phyloP scores from a whole-genome alignment of 345 rosid genomes.

The Laguncularia racemosa region DNA sequence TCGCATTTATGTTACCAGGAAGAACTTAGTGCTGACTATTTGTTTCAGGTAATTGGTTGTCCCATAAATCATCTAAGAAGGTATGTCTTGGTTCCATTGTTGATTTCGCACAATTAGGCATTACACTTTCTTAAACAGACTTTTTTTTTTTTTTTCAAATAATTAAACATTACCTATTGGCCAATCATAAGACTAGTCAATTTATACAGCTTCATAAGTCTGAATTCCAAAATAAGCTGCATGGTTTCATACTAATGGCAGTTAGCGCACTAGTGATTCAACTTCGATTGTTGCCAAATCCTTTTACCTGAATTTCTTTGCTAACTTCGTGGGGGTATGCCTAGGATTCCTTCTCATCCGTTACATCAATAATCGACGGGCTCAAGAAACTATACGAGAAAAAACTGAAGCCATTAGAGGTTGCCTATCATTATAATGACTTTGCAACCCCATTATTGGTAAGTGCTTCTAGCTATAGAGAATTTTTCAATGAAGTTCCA shows the following conservation, averaged over 20 bases:
- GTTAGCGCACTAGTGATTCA: too few species aligned
- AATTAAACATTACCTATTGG: too few species aligned
- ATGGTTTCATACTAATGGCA: too few species aligned
- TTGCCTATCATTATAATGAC: slow-evolving; percentile 76
- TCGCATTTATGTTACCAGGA: slow-evolving; percentile 31
- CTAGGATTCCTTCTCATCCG: slow-evolving; percentile 73
- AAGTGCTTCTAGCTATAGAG: slow-evolving; percentile 15
- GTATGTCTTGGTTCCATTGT: slow-evolving; percentile 20
- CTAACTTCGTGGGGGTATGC: slow-evolving; percentile 3
- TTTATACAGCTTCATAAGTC: too few species aligned
- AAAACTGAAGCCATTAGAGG: slow-evolving; percentile 90
- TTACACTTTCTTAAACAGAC: too few species aligned
- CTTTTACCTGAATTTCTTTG: neutral
- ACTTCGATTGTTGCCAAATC: too few species aligned
- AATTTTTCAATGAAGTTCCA: too few species aligned
- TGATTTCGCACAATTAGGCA: too few species aligned
- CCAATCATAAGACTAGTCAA: too few species aligned
- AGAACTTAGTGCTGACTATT: slow-evolving; percentile 33
- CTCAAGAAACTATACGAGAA: slow-evolving; percentile 79
- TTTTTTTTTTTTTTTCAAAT: too few species aligned
- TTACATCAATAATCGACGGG: slow-evolving; percentile 90
- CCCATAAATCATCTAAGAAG: slow-evolving; percentile 79
- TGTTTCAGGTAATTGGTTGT: slow-evolving; percentile 67
- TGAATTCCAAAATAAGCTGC: too few species aligned
- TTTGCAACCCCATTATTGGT: slow-evolving; percentile 87